phyloP scores from a whole-genome alignment of 352 stramenopile genomes.

The Pythium folliculosum region DNA sequence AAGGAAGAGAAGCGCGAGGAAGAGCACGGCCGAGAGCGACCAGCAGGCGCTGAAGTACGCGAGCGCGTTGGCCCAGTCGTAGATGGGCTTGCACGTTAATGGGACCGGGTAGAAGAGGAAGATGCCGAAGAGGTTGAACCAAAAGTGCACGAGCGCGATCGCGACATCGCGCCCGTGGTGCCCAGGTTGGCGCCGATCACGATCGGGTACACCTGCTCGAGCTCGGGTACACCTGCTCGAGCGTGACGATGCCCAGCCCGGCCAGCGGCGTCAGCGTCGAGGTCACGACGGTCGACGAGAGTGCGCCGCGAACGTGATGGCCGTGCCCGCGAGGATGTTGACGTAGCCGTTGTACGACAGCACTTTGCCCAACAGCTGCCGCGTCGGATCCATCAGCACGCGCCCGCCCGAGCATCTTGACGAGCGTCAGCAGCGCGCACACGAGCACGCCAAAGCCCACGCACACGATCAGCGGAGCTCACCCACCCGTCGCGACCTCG shows the following conservation, averaged over 20 bases:
- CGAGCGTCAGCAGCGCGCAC: conserved; percentile 18
- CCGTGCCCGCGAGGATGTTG: conserved; percentile 58
- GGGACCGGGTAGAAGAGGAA: conserved; percentile 81
- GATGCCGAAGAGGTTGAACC: conserved; percentile 80
- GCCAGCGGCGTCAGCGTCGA: conserved; percentile 68
- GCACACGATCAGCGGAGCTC: conserved; percentile 12
- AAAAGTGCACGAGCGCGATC: conserved; percentile 70
- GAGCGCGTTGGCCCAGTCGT: conserved; percentile 44
- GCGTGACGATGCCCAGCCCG: conserved; percentile 54
- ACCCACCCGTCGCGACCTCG: conserved; percentile 9
- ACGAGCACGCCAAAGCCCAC: conserved; percentile 27
- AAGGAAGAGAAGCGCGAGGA: conserved; percentile 24
- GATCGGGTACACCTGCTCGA: conserved; percentile 59
- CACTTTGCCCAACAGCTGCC: conserved; percentile 63
- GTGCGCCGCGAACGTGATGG: conserved; percentile 72
- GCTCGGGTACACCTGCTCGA: conserved; percentile 52
- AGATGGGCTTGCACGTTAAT: conserved; percentile 59
- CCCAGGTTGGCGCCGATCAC: conserved; percentile 83
- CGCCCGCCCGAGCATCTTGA: conserved; percentile 24
- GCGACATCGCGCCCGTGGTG: conserved; percentile 75
- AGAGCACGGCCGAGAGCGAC: conserved; percentile 26
- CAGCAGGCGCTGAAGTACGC: conserved; percentile 30
- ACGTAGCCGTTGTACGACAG: conserved; percentile 72
- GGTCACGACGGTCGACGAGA: conserved; percentile 62
- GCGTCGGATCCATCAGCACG: conserved; percentile 53